These are phyloP conservation scores for Colletotrichum neosansevieriae DNA, from an alignment of 2,329 filamentous ascomycete genomes.

Conservation along the genomic window DNA sequence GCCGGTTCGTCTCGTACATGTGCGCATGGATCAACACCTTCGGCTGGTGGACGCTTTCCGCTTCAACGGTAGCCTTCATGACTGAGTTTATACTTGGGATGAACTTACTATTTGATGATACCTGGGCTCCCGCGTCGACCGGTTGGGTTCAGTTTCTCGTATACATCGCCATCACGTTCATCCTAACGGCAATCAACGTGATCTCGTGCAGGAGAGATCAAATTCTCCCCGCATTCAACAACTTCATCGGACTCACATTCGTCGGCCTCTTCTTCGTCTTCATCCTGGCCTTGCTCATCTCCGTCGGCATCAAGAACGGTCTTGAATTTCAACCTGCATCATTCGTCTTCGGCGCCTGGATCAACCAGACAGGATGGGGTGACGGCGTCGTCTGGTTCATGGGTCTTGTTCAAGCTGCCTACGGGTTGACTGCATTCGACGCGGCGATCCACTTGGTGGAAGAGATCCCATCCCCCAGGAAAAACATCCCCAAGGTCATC, in stretches of 20 bases:
- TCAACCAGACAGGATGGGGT: slow-evolving; percentile 64
- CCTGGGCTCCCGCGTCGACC: slow-evolving; percentile 56
- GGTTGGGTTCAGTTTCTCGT: slow-evolving; percentile 68
- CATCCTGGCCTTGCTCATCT: slow-evolving; percentile 63
- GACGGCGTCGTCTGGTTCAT: slow-evolving; percentile 70
- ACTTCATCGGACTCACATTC: slow-evolving; percentile 67
- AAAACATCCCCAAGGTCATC: slow-evolving; percentile 63
- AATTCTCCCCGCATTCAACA: slow-evolving; percentile 65
- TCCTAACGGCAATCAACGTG: slow-evolving; percentile 63
- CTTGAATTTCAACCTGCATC: slow-evolving; percentile 60
- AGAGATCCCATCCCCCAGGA: slow-evolving; percentile 65
- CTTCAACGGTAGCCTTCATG: slow-evolving; percentile 69
- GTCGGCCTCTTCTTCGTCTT: slow-evolving; percentile 64
- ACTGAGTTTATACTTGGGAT: slow-evolving; percentile 68
- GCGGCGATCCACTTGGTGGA: slow-evolving; percentile 70
- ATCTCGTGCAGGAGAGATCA: slow-evolving; percentile 63
- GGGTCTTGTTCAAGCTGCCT: slow-evolving; percentile 68
- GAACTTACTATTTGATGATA: slow-evolving; percentile 63
- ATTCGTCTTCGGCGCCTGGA: slow-evolving; percentile 66
- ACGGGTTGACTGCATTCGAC: slow-evolving; percentile 69
- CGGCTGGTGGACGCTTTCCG: slow-evolving; percentile 69
- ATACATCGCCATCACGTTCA: slow-evolving; percentile 62
- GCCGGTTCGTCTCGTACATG: slow-evolving; percentile 66
- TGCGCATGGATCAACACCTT: slow-evolving; percentile 72
- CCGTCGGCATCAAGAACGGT: slow-evolving; percentile 58